phyloP scores from a whole-genome alignment of 169 alveolate genomes.

The Plasmodium knowlesi region DNA sequence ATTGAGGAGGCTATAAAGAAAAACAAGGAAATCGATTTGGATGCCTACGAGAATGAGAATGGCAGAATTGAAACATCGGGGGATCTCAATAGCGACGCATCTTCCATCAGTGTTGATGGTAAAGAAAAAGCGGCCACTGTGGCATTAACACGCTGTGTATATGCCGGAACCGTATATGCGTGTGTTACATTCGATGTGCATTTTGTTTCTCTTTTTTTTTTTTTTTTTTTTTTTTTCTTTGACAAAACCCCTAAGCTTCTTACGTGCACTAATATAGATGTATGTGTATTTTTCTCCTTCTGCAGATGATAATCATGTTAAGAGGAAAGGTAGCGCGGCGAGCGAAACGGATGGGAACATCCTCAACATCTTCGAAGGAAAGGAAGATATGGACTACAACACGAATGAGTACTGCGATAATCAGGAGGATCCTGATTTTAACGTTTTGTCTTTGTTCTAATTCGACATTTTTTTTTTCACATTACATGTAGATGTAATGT shows the following conservation, averaged over 20 bases:
- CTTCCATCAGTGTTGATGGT: slow-evolving; percentile 75
- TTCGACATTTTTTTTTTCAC: background rate
- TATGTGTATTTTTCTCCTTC: background rate
- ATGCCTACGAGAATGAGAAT: slow-evolving; percentile 79
- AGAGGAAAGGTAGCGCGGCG: background rate
- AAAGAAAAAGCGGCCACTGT: background rate
- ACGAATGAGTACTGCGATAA: background rate
- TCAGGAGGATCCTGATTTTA: slow-evolving; percentile 37
- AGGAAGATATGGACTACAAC: slow-evolving; percentile 10
- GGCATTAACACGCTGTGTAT: background rate
- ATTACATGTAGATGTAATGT: background rate
- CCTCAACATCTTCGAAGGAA: slow-evolving; percentile 36
- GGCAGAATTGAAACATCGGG: slow-evolving; percentile 83
- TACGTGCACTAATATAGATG: background rate
- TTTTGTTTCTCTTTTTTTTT: background rate
- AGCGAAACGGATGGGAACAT: slow-evolving; percentile 44
- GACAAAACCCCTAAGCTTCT: background rate
- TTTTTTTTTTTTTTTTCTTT: background rate
- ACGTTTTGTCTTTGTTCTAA: slow-evolving; percentile 43
- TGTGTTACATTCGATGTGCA: background rate
- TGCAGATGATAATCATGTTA: slow-evolving; percentile 1
- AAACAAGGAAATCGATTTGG: slow-evolving; percentile 77
- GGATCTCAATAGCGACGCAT: slow-evolving; percentile 77
- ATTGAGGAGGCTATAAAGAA: slow-evolving; percentile 78
- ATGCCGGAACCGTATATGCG: background rate